Percentiles rank a stretch among this genome's conserved stretches.
Evolutionary conservation across 169 alveolate species (phyloP).

Genomic region (Plasmodium knowlesi): DNA sequence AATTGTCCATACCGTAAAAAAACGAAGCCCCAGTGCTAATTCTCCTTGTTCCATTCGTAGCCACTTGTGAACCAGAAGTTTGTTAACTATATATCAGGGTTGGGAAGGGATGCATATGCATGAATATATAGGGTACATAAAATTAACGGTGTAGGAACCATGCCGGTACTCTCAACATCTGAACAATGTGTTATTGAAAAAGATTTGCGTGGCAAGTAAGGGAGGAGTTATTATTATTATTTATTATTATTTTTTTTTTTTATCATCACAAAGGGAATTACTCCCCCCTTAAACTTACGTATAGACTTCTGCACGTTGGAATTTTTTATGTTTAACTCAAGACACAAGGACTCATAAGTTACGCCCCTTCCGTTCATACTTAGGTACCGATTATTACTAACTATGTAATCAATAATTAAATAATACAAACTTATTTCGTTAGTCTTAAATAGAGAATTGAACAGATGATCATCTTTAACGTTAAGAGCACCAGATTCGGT

Average conservation of each 20-base stretch:
- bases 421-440: constrained; percentile 64
- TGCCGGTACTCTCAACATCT: not conserved
- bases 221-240: too few relatives aligned
- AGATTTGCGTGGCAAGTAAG: not conserved
- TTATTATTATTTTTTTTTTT: not conserved
- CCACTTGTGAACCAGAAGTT: constrained; percentile 37
- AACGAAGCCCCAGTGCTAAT: constrained; percentile 28
- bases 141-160: too few relatives aligned
- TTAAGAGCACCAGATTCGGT: not conserved
- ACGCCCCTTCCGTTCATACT: constrained; percentile 23
- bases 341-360: constrained; percentile 46
- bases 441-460: constrained; percentile 48
- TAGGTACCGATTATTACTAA: constrained; percentile 47
- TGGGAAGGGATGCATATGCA: not conserved
- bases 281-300: constrained; percentile 9
- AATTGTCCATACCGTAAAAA: constrained; percentile 37
- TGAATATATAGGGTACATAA: not conserved
- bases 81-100: constrained; percentile 1
- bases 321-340: constrained; percentile 45
- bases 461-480: constrained; percentile 53
- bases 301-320: constrained; percentile 45
- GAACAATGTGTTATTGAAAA: not conserved
- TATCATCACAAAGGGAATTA: not conserved
- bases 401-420: constrained; percentile 47
- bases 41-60: constrained; percentile 9